phyloP scores from a whole-genome alignment of 2,329 filamentous ascomycete genomes.

The Pseudogymnoascus sp. region DNA sequence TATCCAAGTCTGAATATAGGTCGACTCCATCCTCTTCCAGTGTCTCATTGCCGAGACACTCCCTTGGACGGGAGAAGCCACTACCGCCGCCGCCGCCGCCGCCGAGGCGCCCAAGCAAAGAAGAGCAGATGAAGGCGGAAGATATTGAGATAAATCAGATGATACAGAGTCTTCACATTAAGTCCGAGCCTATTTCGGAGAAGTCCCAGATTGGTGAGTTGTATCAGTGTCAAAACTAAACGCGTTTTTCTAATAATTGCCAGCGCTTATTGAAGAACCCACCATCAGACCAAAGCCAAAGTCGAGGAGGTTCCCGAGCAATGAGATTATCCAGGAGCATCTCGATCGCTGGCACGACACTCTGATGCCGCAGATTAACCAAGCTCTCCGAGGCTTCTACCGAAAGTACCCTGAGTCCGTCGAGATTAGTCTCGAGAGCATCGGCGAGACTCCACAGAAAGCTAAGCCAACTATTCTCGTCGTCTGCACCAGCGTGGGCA shows the following conservation, averaged over 20 bases:
- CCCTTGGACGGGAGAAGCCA: slow-evolving; percentile 1
- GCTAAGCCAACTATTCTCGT: slow-evolving; percentile 68
- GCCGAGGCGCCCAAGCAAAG: background rate
- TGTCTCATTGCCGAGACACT: background rate
- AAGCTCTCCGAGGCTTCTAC: slow-evolving; percentile 62
- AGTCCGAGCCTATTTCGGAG: background rate
- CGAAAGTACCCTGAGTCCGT: slow-evolving; percentile 68
- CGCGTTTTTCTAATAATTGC: background rate
- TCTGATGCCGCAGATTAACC: slow-evolving; percentile 66
- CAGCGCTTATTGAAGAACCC: slow-evolving; percentile 16
- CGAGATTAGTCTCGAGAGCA: slow-evolving; percentile 68
- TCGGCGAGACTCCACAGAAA: slow-evolving; percentile 60
- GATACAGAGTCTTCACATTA: background rate
- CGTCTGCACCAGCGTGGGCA: slow-evolving; percentile 66
- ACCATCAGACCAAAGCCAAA: slow-evolving; percentile 29
- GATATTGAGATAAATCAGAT: background rate
- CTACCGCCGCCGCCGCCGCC: background rate
- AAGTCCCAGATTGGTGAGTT: background rate
- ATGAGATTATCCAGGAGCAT: slow-evolving; percentile 50
- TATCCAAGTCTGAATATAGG: background rate
- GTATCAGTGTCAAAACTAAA: background rate
- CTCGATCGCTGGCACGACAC: slow-evolving; percentile 65
- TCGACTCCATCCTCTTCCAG: background rate
- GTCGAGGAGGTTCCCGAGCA: slow-evolving; percentile 52
- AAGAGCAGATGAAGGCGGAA: background rate